These are phyloP conservation scores for Pichia manshurica DNA, from an alignment of 805 yeast genomes.

Conservation along the genomic window DNA sequence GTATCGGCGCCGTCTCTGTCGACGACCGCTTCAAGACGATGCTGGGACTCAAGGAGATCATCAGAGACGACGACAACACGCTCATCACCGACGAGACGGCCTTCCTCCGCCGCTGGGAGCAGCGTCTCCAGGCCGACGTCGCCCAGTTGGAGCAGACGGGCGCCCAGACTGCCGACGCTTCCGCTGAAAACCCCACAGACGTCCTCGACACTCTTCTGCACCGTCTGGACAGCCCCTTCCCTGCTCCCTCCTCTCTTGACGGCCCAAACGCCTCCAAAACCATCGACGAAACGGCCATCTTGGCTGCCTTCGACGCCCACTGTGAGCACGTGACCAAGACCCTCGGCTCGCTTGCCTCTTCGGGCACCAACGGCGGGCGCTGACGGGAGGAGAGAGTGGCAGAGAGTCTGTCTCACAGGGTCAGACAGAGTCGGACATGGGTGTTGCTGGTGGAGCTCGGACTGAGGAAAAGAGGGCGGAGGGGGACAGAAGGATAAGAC, in stretches of 20 bases:
- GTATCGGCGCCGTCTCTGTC: conserved; percentile 15
- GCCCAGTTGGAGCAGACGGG: background rate
- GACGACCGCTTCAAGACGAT: conserved; percentile 14
- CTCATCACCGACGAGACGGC: conserved; percentile 13
- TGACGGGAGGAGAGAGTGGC: too few relatives aligned
- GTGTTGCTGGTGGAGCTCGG: too few relatives aligned
- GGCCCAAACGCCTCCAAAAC: background rate
- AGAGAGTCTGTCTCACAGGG: too few relatives aligned
- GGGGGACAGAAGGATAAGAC: too few relatives aligned
- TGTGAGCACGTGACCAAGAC: background rate
- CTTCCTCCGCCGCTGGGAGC: conserved; percentile 18
- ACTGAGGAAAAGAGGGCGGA: too few relatives aligned
- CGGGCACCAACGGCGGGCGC: too few relatives aligned
- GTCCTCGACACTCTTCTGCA: background rate
- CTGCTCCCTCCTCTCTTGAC: background rate
- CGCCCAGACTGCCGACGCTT: background rate
- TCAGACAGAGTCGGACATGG: too few relatives aligned
- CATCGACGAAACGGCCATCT: background rate
- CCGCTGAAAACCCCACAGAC: too few relatives aligned
- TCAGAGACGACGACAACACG: conserved; percentile 13
- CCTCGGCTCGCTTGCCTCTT: too few relatives aligned
- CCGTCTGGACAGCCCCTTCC: background rate
- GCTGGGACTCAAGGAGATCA: conserved; percentile 19
- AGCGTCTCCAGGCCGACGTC: conserved; percentile 14
- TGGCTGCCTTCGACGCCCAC: background rate